Evolutionary conservation across 2,329 filamentous ascomycete species (phyloP), one percentile per base, ranked within the genome.

Genomic region (Cyclaneusma minus): DNA sequence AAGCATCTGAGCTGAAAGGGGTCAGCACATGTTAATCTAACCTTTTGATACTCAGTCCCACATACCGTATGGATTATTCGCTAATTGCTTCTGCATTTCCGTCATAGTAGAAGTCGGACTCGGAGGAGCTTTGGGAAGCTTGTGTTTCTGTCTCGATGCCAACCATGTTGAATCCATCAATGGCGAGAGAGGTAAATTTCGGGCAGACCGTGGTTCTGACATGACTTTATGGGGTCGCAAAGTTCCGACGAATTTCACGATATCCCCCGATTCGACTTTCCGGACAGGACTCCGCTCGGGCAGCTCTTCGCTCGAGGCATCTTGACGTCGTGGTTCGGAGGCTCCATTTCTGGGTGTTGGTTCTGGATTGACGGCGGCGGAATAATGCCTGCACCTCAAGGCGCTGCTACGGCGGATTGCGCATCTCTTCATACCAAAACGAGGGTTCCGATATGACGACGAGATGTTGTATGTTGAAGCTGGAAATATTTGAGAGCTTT

Each of bases 41-140:
- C n/a, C n/a, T n/a, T n/a, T 8, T 16, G 10, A 22, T 13, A n/a
- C 10, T 8, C n/a, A 26, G 22, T 7, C 16, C 13, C 18, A 28
- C 52, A 16, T 52, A 77, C 73, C 77, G 37, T 67, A 82, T 3
- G 72, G 58, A 36, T 79, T 84, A 19, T 58, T 57, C 16, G 52
- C 54, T 2, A 83, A 51, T 31, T 66, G 62, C 30, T 55, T 57
- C 40, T 74, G 67, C 32, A 81, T 61, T 9, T 55, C 53, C 20
- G 53, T 44, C 29, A 48, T 55, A 0, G 54, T 52, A 18, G 56
- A 47, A 35, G 60, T 55, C 48, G 60, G 69, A 2, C 39, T 37
- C 4, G 59, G 53, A 20, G 18, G 19, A n/a, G 25, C 18, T 30
- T 45, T 48, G 3, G 36, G 27, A n/a, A 13, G 16, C 9, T 26